Percentiles rank a stretch among this genome's conserved stretches.
Conservation (phyloP, 1,139 yeast genomes). For the Yamadazyma diddensiae region DNA sequence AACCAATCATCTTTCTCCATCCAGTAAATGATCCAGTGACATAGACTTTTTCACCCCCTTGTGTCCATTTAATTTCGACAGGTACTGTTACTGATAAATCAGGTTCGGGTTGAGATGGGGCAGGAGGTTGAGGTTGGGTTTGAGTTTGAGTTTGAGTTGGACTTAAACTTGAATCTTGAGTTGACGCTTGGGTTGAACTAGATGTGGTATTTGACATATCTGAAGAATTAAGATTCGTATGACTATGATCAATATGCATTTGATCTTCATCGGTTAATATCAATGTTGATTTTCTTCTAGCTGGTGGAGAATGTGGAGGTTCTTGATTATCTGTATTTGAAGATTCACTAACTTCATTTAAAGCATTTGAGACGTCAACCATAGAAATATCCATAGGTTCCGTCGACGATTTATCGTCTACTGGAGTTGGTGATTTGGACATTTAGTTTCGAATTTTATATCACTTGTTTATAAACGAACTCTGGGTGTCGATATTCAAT, state of each 20-base stretch:
- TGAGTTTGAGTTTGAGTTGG: conserved; percentile 1
- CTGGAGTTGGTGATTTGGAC: conserved; percentile 4
- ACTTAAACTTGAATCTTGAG: neutral
- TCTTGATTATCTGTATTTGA: neutral
- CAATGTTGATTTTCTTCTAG: conserved; percentile 40
- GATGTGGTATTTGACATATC: neutral
- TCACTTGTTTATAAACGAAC: no score
- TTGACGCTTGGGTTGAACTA: conserved; percentile 1
- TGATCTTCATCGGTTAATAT: conserved; percentile 46
- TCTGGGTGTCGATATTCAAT: no score
- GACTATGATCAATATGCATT: conserved; percentile 22
- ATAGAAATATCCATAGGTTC: conserved; percentile 26
- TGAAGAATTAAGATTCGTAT: conserved; percentile 12
- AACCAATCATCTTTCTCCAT: conserved; percentile 51
- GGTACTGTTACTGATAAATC: conserved; percentile 52
- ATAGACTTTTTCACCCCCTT: conserved; percentile 85
- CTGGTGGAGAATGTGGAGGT: conserved; percentile 20
- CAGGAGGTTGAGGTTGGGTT: conserved; percentile 2
- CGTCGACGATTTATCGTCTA: neutral
- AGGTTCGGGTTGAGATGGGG: conserved; percentile 11
- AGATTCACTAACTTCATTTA: conserved; percentile 13
- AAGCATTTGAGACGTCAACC: conserved; percentile 40
- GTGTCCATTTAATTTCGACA: conserved; percentile 86
- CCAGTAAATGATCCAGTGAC: conserved; percentile 51
- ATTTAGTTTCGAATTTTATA: neutral